Conservation (phyloP, 179 eudicot species). For the Gypsophila paniculata region DNA sequence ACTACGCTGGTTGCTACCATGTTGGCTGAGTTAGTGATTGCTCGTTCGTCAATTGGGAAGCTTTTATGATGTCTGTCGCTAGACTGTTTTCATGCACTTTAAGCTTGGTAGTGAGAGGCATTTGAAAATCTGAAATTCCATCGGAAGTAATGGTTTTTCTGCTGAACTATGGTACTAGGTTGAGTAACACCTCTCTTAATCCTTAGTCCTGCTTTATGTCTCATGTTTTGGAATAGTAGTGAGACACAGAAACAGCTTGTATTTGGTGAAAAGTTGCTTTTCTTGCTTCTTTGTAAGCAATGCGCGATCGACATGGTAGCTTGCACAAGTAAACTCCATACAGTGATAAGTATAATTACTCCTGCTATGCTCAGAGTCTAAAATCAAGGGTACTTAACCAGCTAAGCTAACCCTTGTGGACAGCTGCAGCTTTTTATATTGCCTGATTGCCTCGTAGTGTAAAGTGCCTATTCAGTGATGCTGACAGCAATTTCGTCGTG, state of each 20-base stretch:
- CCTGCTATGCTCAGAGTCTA: background rate
- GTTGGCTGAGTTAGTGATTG: too few species aligned
- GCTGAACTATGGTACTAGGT: background rate
- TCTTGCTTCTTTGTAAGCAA: background rate
- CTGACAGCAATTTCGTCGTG: background rate
- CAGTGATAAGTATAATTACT: background rate
- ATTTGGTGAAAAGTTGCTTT: background rate
- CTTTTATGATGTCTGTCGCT: background rate
- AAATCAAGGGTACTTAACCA: background rate
- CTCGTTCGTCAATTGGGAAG: too few species aligned
- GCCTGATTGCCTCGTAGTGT: background rate
- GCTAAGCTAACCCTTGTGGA: background rate
- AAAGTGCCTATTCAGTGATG: background rate
- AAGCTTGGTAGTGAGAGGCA: background rate
- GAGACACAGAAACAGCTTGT: background rate
- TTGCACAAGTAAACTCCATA: background rate
- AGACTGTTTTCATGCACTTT: too few species aligned
- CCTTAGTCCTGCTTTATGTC: background rate
- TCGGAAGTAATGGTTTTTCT: background rate
- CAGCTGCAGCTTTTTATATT: constrained; percentile 1
- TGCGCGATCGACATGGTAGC: background rate
- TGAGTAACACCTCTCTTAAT: background rate
- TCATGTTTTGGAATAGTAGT: background rate
- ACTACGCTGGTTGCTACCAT: too few species aligned
- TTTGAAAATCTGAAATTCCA: background rate